A percentile compares a stretch with the other conserved stretches of the same genome.
These are phyloP conservation scores for Oryza glaberrima DNA, from an alignment of 176 grass and related monocot genomes.

Conservation along the genomic window DNA sequence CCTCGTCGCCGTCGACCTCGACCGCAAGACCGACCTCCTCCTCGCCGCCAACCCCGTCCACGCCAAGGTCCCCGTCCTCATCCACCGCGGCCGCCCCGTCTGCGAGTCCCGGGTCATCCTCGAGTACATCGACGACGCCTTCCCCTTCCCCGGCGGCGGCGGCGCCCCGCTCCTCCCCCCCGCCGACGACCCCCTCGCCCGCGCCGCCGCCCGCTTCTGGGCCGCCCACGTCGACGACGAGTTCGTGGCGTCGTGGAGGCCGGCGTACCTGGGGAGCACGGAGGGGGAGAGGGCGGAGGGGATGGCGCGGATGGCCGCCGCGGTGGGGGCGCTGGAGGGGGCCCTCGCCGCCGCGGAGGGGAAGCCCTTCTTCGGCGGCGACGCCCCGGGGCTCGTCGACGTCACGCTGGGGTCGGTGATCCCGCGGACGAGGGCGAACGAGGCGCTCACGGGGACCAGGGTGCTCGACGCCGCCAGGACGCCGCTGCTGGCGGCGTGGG, in stretches of 20 bases:
- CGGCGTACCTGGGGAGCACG: background rate
- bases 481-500: too few relatives aligned
- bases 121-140: constrained; percentile 48
- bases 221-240: constrained; percentile 32
- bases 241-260: background rate
- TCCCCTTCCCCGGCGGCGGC: background rate
- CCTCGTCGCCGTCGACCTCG: constrained; percentile 23
- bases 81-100: background rate
- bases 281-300: constrained; percentile 6
- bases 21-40: background rate
- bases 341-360: background rate
- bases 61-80: too few relatives aligned
- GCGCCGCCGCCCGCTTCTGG: constrained; percentile 45
- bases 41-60: too few relatives aligned
- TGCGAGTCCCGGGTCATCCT: constrained; percentile 51
- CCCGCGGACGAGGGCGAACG: too few relatives aligned
- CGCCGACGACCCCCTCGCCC: constrained; percentile 1
- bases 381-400: background rate
- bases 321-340: constrained; percentile 22
- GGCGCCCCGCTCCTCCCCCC: constrained; percentile 10
- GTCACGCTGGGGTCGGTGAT: too few relatives aligned
- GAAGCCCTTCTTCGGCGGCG: background rate
- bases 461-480: too few relatives aligned
- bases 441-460: too few relatives aligned
- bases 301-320: background rate